phyloP scores from a whole-genome alignment of 805 yeast species.

The Ogataea polymorpha region DNA sequence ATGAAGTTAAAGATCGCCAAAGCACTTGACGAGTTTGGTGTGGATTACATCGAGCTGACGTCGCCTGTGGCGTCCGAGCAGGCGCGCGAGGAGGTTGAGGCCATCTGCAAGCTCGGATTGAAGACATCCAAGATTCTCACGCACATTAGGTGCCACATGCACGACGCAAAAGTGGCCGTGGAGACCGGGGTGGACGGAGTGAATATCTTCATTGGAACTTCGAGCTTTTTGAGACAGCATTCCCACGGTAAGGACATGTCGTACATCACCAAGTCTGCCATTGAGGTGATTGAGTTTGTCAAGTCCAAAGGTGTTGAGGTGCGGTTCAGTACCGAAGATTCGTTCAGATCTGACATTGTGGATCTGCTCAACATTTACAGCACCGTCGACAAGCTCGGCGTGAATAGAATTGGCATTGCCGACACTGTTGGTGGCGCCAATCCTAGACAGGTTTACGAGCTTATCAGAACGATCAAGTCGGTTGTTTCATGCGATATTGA shows the following conservation, averaged over 20 bases:
- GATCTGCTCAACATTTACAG: conserved; percentile 93
- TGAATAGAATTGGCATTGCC: conserved; percentile 98
- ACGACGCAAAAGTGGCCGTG: conserved; percentile 95
- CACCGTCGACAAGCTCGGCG: conserved; percentile 96
- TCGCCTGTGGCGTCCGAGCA: conserved; percentile 98
- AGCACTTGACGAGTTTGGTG: conserved; percentile 97
- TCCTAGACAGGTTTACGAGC: conserved; percentile 97
- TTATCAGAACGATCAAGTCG: conserved; percentile 86
- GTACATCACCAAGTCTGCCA: conserved; percentile 91
- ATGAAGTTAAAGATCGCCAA: conserved; percentile 96
- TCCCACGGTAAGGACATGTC: conserved; percentile 99
- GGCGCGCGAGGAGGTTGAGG: conserved; percentile 90
- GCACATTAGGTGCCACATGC: conserved; percentile 98
- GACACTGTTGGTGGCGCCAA: conserved; percentile 99
- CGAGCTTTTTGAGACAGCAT: conserved; percentile 89
- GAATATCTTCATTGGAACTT: conserved; percentile 96
- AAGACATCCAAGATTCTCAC: conserved; percentile 86
- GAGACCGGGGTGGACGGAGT: conserved; percentile 99
- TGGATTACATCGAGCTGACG: conserved; percentile 94
- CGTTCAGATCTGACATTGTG: conserved; percentile 94
- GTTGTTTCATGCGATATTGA: conserved; percentile 97
- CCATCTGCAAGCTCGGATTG: conserved; percentile 94
- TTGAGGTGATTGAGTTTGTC: conserved; percentile 96
- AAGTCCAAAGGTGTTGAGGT: conserved; percentile 96
- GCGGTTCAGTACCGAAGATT: conserved; percentile 95